Percentiles rank a stretch among this genome's conserved stretches.
phyloP scores from a whole-genome alignment of 106 monocot species.

The Iris macrosiphon region DNA sequence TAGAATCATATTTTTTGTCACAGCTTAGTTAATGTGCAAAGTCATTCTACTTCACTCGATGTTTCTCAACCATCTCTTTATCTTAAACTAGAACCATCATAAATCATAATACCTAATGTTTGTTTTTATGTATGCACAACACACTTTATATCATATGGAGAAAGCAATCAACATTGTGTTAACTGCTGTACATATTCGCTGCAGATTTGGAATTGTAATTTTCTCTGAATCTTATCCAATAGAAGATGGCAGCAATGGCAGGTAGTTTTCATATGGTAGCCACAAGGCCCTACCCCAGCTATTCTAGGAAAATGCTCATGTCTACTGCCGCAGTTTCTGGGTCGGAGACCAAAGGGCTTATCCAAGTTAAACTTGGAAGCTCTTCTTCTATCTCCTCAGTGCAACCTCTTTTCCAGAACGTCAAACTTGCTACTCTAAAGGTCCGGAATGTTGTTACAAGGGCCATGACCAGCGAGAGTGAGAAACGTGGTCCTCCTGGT shows the following conservation, averaged over 20 bases:
- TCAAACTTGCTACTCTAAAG: conserved; percentile 8
- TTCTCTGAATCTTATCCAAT: no score
- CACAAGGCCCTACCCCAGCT: conserved; percentile 19
- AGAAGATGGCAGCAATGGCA: conserved; percentile 15
- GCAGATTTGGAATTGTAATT: no score
- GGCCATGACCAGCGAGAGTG: conserved; percentile 43
- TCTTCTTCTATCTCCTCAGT: conserved; percentile 15
- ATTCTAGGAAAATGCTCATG: conserved; percentile 16
- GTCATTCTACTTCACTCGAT: no score
- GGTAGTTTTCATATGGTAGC: conserved; percentile 29
- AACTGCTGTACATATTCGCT: no score
- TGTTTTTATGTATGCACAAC: no score
- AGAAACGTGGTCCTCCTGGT: conserved; percentile 18
- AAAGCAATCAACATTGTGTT: no score
- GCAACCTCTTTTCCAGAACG: conserved; percentile 6
- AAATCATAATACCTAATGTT: no score
- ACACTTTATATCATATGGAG: no score
- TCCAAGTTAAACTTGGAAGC: conserved; percentile 10
- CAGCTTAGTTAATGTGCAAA: no score
- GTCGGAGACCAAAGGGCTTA: background rate
- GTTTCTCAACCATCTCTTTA: no score
- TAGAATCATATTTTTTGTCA: no score
- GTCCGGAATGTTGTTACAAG: conserved; percentile 17
- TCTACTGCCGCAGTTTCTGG: conserved; percentile 7
- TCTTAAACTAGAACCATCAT: no score